A percentile compares a stretch with the other conserved stretches of the same genome.
Conservation (phyloP, 352 stramenopile species). For the Globisporangium solare region DNA sequence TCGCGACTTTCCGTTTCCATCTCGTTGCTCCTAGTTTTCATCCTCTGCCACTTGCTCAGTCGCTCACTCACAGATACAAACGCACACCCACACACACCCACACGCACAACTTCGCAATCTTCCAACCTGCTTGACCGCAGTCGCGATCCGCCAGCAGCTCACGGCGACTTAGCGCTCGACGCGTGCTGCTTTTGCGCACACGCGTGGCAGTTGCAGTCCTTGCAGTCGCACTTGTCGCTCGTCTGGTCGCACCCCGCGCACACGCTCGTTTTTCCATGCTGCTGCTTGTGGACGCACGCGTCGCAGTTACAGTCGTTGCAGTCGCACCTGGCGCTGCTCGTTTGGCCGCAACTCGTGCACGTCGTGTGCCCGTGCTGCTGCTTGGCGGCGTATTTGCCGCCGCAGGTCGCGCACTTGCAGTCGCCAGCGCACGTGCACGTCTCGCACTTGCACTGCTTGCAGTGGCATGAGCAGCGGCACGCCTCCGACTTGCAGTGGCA, state of each 20-base stretch:
- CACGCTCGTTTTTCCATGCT: too few species aligned
- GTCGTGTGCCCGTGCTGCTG: background rate
- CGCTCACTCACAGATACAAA: too few species aligned
- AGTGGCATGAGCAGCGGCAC: slow-evolving; percentile 35
- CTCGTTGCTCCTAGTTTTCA: too few species aligned
- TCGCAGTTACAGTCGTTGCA: background rate
- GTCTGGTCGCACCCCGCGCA: slow-evolving; percentile 7
- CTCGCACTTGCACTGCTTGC: slow-evolving; percentile 21
- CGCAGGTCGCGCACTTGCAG: slow-evolving; percentile 35
- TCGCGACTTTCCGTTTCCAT: too few species aligned
- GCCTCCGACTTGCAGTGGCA: slow-evolving; percentile 28
- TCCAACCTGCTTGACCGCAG: background rate
- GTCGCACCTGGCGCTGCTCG: background rate
- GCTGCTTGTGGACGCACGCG: background rate
- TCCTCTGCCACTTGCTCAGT: too few species aligned
- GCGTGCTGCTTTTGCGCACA: background rate
- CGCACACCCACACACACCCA: too few species aligned
- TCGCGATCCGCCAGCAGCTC: background rate
- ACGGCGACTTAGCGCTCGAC: background rate
- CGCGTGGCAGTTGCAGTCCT: slow-evolving; percentile 7
- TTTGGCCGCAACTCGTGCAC: slow-evolving; percentile 19
- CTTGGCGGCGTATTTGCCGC: slow-evolving; percentile 4
- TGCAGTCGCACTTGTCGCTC: slow-evolving; percentile 1
- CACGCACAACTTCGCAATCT: background rate
- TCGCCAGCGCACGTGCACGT: slow-evolving; percentile 17